Conservation (phyloP, 768 basidiomycete species). For the Tylopilus intermedius region DNA sequence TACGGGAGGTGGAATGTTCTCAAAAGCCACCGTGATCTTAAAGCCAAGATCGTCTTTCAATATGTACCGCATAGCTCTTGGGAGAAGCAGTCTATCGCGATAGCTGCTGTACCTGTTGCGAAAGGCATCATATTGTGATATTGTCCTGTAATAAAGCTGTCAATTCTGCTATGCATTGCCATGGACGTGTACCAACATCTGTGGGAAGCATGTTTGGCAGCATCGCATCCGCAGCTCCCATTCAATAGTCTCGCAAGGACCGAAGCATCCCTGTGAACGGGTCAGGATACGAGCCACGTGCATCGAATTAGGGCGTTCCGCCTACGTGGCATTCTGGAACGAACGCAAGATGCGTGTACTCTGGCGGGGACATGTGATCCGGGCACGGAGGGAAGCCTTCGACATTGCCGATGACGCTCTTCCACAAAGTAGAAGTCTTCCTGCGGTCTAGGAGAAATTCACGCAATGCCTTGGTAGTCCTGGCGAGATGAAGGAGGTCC, state of each 20-base stretch:
- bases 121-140: background rate
- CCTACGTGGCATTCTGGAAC: slow-evolving; percentile 29
- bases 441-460: slow-evolving; percentile 21
- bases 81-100: background rate
- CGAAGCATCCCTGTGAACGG: slow-evolving; percentile 7
- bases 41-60: background rate
- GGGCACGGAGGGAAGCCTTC: slow-evolving; percentile 24
- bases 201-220: slow-evolving; percentile 2
- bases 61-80: background rate
- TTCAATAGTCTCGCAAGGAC: slow-evolving; percentile 10
- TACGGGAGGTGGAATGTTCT: fast-evolving
- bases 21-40: background rate
- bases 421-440: slow-evolving; percentile 24
- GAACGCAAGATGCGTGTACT: slow-evolving; percentile 28
- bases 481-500: slow-evolving; percentile 31
- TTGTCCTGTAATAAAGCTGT: slow-evolving; percentile 2
- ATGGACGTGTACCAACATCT: slow-evolving; percentile 4
- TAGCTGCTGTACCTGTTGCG: background rate
- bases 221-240: slow-evolving; percentile 14
- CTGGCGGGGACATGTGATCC: slow-evolving; percentile 25
- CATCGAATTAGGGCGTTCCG: background rate
- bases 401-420: slow-evolving; percentile 18
- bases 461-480: slow-evolving; percentile 29
- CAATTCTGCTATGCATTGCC: too few relatives aligned
- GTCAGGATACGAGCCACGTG: too few relatives aligned